Percentiles rank a stretch among this genome's conserved stretches.
These are phyloP conservation scores for Dorcoceras hygrometricum DNA, from an alignment of 257 asterid genomes.

Conservation along the genomic window DNA sequence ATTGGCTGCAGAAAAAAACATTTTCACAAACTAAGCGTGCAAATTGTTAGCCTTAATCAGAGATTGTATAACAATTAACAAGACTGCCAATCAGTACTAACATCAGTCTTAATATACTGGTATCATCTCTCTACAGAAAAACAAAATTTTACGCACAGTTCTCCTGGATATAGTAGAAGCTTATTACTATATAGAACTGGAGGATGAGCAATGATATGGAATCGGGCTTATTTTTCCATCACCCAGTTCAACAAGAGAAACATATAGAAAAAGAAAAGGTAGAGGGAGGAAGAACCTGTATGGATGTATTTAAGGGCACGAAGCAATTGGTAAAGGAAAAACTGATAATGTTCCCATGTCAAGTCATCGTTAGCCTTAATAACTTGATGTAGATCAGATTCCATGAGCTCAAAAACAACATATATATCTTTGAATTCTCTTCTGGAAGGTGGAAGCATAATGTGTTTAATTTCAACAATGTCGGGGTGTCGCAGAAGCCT, in stretches of 20 bases:
- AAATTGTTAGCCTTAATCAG: conserved; percentile 19
- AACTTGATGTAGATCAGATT: conserved; percentile 87
- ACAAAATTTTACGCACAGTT: not conserved
- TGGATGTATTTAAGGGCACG: conserved; percentile 88
- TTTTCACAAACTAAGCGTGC: conserved; percentile 23
- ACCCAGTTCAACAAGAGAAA: conserved; percentile 12
- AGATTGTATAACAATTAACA: not conserved
- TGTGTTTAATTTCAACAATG: conserved; percentile 86
- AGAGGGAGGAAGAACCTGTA: conserved; percentile 48
- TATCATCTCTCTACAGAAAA: not conserved
- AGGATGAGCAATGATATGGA: not conserved
- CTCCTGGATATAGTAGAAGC: not conserved
- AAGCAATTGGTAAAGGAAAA: conserved; percentile 84
- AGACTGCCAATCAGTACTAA: not conserved
- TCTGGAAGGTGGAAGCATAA: conserved; percentile 91
- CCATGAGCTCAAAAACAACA: conserved; percentile 96
- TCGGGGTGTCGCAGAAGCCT: conserved; percentile 92
- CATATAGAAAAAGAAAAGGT: not conserved
- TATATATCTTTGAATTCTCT: conserved; percentile 84
- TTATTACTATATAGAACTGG: not conserved
- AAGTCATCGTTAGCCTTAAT: conserved; percentile 94
- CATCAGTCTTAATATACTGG: not conserved
- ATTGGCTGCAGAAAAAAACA: conserved; percentile 61
- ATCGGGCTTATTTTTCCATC: not conserved
- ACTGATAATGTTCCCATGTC: conserved; percentile 83